Evolutionary conservation across 768 basidiomycete species (phyloP).

Genomic region (Tephrocybe sp.): DNA sequence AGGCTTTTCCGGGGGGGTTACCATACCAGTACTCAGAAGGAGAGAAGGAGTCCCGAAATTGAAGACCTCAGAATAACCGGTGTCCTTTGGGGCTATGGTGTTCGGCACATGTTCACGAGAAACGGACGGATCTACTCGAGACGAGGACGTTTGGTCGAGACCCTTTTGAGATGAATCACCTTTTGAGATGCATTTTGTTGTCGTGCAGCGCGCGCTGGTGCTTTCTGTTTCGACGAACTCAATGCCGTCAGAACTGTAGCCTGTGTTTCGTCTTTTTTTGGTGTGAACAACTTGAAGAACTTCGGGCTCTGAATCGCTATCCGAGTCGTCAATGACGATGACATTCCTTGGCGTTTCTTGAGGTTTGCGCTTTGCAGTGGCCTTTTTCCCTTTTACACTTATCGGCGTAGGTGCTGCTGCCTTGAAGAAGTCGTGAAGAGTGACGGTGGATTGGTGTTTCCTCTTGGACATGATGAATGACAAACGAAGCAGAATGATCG

Average conservation of each 20-base stretch:
- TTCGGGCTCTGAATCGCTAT: conserved; percentile 26
- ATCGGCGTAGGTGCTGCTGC: conserved; percentile 14
- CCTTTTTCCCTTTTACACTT: conserved; percentile 5
- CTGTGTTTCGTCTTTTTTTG: conserved; percentile 20
- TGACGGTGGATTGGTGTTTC: conserved; percentile 32
- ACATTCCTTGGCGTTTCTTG: conserved; percentile 32
- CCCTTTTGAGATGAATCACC: neutral
- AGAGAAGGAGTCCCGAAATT: conserved; percentile 20
- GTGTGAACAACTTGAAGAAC: conserved; percentile 8
- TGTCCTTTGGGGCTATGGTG: neutral
- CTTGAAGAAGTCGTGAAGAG: conserved; percentile 47
- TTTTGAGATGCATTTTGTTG: neutral
- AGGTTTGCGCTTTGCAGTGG: conserved; percentile 3
- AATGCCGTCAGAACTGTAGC: conserved; percentile 26
- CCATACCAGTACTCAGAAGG: conserved; percentile 10
- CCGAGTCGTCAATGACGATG: conserved; percentile 64
- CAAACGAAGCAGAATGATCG: conserved; percentile 8
- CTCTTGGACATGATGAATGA: conserved; percentile 35
- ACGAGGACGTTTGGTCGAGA: neutral
- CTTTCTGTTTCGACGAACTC: conserved; percentile 29
- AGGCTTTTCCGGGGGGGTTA: neutral
- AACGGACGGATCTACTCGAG: neutral
- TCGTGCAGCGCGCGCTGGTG: neutral
- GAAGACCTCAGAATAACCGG: neutral
- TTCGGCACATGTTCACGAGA: neutral